Conservation (phyloP, 2,329 filamentous ascomycete genomes). For the Thelonectria discophora region DNA sequence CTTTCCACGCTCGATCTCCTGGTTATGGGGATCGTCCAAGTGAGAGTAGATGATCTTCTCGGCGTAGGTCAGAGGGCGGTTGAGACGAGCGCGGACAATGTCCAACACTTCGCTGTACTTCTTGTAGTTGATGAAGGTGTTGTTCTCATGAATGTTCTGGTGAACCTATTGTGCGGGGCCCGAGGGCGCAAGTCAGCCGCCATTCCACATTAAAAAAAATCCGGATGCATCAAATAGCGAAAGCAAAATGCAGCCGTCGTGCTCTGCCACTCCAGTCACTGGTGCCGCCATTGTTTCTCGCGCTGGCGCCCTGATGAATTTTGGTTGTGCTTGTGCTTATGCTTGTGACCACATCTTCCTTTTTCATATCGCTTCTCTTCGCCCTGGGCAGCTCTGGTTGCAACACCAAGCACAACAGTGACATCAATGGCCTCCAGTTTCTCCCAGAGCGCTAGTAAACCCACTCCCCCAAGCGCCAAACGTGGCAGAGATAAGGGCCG, state of each 20-base stretch:
- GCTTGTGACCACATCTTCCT: neutral
- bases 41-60: conserved; percentile 99
- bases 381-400: neutral
- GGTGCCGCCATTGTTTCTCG: neutral
- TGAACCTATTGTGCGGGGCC: conserved; percentile 64
- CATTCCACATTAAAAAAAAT: neutral
- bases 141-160: conserved; percentile 96
- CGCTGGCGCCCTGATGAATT: neutral
- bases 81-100: conserved; percentile 88
- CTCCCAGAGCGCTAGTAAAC: neutral
- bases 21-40: conserved; percentile 93
- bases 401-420: conserved; percentile 1
- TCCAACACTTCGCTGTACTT: conserved; percentile 98
- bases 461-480: neutral
- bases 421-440: conserved; percentile 4
- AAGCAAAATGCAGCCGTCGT: neutral
- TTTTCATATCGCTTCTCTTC: neutral
- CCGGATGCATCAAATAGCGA: neutral
- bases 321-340: neutral
- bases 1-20: conserved; percentile 94
- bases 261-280: neutral
- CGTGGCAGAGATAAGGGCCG: neutral
- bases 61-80: conserved; percentile 91
- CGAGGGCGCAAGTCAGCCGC: conserved; percentile 30
- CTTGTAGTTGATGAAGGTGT: conserved; percentile 99